A percentile compares a stretch with the other conserved stretches of the same genome.
These are phyloP conservation scores for Cardamine occulta DNA, from an alignment of 345 rosid species.

Conservation along the genomic window DNA sequence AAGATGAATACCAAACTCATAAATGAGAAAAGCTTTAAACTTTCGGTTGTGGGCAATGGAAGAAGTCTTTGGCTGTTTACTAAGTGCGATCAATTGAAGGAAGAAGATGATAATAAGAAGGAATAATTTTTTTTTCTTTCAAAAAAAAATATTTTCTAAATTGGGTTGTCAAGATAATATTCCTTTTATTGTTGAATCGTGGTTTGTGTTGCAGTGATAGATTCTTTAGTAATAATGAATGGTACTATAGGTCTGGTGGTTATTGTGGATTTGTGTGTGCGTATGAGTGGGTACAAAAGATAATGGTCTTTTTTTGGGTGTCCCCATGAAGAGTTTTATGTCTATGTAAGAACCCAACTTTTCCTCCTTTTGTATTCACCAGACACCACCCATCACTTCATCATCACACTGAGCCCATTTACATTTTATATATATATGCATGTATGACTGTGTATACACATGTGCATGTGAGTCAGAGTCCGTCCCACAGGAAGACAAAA, in stretches of 20 bases:
- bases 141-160: background rate
- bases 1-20: background rate
- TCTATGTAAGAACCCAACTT: slow-evolving; percentile 5
- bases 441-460: slow-evolving; percentile 7
- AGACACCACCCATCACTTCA: slow-evolving; percentile 25
- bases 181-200: slow-evolving; percentile 15
- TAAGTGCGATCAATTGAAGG: background rate
- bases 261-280: slow-evolving; percentile 30
- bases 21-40: background rate
- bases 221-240: slow-evolving; percentile 30
- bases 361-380: background rate
- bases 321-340: slow-evolving; percentile 25
- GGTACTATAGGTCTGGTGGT: slow-evolving; percentile 33
- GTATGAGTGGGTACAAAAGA: slow-evolving; percentile 29
- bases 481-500: background rate
- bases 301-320: slow-evolving; percentile 19
- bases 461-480: background rate
- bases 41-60: background rate
- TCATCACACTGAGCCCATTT: slow-evolving; percentile 5
- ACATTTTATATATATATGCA: background rate
- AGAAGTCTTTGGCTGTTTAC: slow-evolving; percentile 1
- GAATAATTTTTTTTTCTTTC: background rate
- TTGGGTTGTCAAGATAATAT: slow-evolving; percentile 13
- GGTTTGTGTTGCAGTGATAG: slow-evolving; percentile 27
- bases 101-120: background rate